A percentile compares a stretch with the other conserved stretches of the same genome.
Evolutionary conservation across 345 rosid species (phyloP).

Genomic region (Citrus trifoliata): DNA sequence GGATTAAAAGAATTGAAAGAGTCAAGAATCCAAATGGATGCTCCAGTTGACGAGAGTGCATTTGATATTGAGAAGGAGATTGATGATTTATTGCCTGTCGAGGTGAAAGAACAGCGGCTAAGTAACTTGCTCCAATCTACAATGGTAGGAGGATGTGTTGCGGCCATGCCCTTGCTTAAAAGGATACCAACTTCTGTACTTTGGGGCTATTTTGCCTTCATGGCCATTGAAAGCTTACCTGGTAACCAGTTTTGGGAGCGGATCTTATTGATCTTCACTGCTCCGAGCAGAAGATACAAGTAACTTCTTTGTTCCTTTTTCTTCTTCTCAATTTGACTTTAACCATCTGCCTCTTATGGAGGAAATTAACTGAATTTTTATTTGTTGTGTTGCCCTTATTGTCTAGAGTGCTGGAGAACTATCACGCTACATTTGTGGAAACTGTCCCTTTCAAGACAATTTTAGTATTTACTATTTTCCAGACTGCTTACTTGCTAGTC

Average conservation of each 20-base stretch:
- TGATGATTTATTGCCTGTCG: conserved; percentile 82
- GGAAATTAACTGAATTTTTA: neutral
- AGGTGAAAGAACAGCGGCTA: conserved; percentile 89
- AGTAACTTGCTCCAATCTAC: conserved; percentile 90
- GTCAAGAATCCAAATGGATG: conserved; percentile 55
- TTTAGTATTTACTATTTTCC: conserved; percentile 72
- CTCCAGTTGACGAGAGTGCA: conserved; percentile 54
- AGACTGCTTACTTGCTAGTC: conserved; percentile 63
- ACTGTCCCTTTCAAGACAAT: conserved; percentile 85
- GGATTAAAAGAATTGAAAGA: conserved; percentile 71
- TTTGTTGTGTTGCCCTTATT: neutral
- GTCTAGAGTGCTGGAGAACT: conserved; percentile 67
- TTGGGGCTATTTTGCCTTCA: conserved; percentile 94
- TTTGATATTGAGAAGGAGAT: conserved; percentile 86
- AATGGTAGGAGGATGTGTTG: conserved; percentile 80
- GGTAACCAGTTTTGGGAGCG: conserved; percentile 99
- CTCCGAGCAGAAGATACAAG: conserved; percentile 93
- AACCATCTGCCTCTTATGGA: neutral
- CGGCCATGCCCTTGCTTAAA: conserved; percentile 86
- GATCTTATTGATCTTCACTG: conserved; percentile 73
- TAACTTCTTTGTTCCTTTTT: conserved; percentile 18
- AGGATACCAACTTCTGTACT: conserved; percentile 88
- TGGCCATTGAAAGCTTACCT: conserved; percentile 93
- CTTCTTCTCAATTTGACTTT: neutral
- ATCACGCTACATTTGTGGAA: conserved; percentile 79